A percentile compares a stretch with the other conserved stretches of the same genome.
Evolutionary conservation across 768 basidiomycete species (phyloP).

Genomic region (Termitomyces sp.): DNA sequence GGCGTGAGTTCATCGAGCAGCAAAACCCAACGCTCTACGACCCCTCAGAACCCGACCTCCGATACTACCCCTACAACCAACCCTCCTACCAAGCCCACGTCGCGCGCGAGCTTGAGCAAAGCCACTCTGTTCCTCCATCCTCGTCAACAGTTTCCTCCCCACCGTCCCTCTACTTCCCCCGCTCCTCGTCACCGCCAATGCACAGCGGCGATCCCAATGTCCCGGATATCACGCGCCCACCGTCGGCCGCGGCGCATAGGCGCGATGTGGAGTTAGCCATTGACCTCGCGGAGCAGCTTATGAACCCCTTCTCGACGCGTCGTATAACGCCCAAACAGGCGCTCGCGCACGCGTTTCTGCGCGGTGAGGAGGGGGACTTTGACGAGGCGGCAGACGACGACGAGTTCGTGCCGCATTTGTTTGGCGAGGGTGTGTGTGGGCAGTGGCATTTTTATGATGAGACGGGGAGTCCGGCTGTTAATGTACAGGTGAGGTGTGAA

Average conservation of each 20-base stretch:
- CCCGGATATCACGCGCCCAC: not conserved
- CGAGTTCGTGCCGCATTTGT: constrained; percentile 65
- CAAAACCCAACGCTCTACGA: constrained; percentile 71
- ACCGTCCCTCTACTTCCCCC: constrained; percentile 15
- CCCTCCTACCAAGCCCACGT: constrained; percentile 20
- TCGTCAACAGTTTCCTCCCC: constrained; percentile 29
- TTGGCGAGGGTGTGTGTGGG: constrained; percentile 58
- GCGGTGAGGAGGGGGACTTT: constrained; percentile 27
- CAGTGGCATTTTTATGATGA: constrained; percentile 57
- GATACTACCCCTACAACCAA: constrained; percentile 53
- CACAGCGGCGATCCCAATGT: not conserved
- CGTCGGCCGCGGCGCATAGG: constrained; percentile 37
- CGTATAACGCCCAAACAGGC: constrained; percentile 76
- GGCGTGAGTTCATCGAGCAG: constrained; percentile 71
- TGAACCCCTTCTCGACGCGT: constrained; percentile 75
- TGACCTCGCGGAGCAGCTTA: constrained; percentile 67
- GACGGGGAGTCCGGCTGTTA: constrained; percentile 52
- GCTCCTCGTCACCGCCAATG: constrained; percentile 13
- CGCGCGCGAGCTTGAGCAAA: constrained; percentile 15
- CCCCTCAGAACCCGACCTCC: constrained; percentile 46
- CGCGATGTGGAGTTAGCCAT: constrained; percentile 64
- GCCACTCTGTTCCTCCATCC: constrained; percentile 26
- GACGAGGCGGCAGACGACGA: constrained; percentile 50
- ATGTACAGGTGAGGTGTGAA: constrained; percentile 34
- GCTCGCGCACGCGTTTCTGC: constrained; percentile 77